Base-by-base conservation (phyloP, 1,284 basidiomycete species). In the Porogramme epimiltina region DNA sequence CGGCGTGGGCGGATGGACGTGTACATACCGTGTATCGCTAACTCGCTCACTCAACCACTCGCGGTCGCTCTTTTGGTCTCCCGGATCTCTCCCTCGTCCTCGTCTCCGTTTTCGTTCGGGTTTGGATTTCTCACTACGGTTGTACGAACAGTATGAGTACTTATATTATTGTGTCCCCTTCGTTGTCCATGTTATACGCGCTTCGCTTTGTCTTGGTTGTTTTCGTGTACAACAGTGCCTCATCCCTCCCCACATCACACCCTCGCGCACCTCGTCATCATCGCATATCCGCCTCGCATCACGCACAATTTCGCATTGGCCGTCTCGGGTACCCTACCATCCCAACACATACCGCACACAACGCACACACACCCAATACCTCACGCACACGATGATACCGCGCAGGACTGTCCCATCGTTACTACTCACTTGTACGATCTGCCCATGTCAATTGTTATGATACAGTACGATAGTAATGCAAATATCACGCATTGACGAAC, bases 11-110 rank as follows among this genome's bases (percentile, higher is more conserved):
- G 18, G 13, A 38, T 24, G 53, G 51, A 56, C 39, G 51, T 59
- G 57, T 59, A 56, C 49, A 59, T 59, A 44, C 44, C 51, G 48
- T 59, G 57, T 59, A 59, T 56, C 49, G 57, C 49, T 59, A 56
- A 13, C 47, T 34, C 49, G 52, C 51, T 49, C 54, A 43, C 43
- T 52, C 46, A 26, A 20, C 33, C 49, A 13, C 47, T 37, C 54
- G 39, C 39, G 42, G 54, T 56, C 57, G 54, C 57, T 59, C 57
- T 36, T 55, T 54, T 51, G 47, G 22, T 45, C 37, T 28, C n/a
- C 24, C 40, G 40, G 11, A 18, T 45, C 42, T 24, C 28, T 47
- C 39, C 26, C 26, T n/a, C n/a, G n/a, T n/a, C n/a, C n/a, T n/a
- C n/a, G n/a, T n/a, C 19, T 39, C 26, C 9, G 10, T 33, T 28